Evolutionary conservation across 140 eudicot species (phyloP).

Genomic region (Oenanthe javanica): DNA sequence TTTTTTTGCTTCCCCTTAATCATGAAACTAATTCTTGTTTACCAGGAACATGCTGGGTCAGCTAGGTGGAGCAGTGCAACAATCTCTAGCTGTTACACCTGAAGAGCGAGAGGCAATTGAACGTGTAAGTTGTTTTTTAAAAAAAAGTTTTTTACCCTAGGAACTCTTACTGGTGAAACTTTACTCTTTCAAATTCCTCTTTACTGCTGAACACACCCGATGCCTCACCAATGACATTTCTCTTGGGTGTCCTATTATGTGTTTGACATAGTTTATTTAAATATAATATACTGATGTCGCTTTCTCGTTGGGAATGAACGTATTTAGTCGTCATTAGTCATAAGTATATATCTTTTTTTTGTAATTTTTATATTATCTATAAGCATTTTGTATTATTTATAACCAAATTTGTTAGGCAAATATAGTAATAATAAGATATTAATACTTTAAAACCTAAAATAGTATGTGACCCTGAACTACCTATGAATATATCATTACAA

Average conservation of each 20-base stretch:
- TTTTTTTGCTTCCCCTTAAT: background rate
- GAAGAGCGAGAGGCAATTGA: constrained; percentile 73
- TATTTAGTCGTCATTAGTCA: background rate
- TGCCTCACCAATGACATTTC: background rate
- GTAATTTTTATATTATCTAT: background rate
- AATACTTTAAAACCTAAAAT: no score
- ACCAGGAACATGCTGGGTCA: constrained; percentile 48
- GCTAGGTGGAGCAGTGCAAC: constrained; percentile 50
- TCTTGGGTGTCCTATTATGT: background rate
- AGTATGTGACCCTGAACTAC: background rate
- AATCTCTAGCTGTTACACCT: constrained; percentile 60
- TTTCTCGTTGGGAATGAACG: background rate
- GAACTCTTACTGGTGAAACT: background rate
- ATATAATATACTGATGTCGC: background rate
- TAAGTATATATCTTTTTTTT: background rate
- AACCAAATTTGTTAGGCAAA: background rate
- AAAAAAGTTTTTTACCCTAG: background rate
- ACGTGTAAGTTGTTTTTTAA: constrained; percentile 34
- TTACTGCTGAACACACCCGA: no score
- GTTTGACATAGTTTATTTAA: background rate
- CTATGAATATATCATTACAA: background rate
- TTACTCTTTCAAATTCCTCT: background rate
- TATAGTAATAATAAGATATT: background rate
- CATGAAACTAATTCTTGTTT: background rate
- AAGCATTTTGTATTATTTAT: background rate